phyloP scores from a whole-genome alignment of 177 flowering plant genomes.

The Vitis hybrid region DNA sequence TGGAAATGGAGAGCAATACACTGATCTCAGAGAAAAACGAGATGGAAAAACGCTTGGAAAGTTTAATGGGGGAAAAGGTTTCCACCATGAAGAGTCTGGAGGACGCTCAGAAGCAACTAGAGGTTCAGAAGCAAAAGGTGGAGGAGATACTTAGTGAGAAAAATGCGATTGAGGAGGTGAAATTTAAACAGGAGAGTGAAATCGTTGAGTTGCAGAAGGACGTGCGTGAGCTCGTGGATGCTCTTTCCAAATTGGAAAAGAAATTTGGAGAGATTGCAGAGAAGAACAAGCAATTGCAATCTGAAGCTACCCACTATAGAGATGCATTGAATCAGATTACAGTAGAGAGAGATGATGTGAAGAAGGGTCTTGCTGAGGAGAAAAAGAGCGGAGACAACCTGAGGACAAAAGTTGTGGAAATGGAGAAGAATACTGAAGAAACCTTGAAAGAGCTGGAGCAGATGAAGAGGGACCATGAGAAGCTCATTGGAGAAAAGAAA shows the following conservation, averaged over 20 bases:
- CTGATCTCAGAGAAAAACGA: constrained; percentile 34
- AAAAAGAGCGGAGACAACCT: constrained; percentile 29
- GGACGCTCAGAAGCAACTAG: constrained; percentile 15
- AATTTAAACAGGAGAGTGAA: constrained; percentile 27
- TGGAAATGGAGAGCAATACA: constrained; percentile 26
- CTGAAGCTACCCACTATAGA: constrained; percentile 25
- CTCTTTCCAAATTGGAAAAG: constrained; percentile 23
- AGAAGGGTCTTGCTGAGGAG: constrained; percentile 38
- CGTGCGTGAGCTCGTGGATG: constrained; percentile 19
- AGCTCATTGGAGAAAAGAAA: constrained; percentile 28
- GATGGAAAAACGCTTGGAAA: constrained; percentile 24
- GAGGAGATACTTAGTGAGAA: constrained; percentile 34
- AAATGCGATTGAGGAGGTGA: constrained; percentile 30
- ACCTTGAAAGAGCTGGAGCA: constrained; percentile 22
- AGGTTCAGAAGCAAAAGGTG: constrained; percentile 15
- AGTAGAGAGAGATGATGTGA: constrained; percentile 33
- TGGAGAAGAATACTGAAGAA: constrained; percentile 36
- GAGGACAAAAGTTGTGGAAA: constrained; percentile 23
- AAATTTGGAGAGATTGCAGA: constrained; percentile 18
- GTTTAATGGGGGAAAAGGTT: constrained; percentile 31
- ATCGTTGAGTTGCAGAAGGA: constrained; percentile 30
- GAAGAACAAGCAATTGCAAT: constrained; percentile 25
- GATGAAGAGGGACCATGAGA: constrained; percentile 22
- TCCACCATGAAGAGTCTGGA: constrained; percentile 7
- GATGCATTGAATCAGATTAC: constrained; percentile 20